phyloP scores from a whole-genome alignment of 106 monocot genomes.

The Triglochin maritima region DNA sequence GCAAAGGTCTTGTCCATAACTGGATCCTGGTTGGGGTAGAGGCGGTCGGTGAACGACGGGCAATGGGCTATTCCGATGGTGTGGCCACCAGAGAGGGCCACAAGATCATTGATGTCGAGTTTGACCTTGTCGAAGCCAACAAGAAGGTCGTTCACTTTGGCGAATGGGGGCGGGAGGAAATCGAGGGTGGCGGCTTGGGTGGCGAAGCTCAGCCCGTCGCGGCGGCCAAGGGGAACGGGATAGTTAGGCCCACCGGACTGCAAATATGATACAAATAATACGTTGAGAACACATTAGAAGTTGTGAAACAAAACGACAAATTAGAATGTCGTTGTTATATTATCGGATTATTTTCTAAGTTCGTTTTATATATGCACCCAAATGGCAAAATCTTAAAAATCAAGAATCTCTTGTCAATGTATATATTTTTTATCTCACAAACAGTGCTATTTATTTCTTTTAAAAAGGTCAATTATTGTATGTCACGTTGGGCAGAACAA shows the following conservation, averaged over 20 bases:
- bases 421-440: no score
- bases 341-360: no score
- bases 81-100: slow-evolving; percentile 38
- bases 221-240: slow-evolving; percentile 14
- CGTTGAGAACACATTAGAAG: no score
- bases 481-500: no score
- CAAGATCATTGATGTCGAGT: slow-evolving; percentile 26
- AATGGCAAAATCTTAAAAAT: neutral
- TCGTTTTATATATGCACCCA: neutral
- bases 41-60: slow-evolving; percentile 41
- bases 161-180: slow-evolving; percentile 16
- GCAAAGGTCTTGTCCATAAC: slow-evolving; percentile 30
- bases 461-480: no score
- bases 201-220: slow-evolving; percentile 32
- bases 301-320: no score
- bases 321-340: no score
- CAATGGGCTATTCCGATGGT: slow-evolving; percentile 37
- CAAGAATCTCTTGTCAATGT: no score
- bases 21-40: slow-evolving; percentile 37
- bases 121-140: neutral
- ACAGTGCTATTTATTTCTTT: no score
- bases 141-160: slow-evolving; percentile 7
- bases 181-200: neutral
- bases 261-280: neutral
- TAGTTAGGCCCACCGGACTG: slow-evolving; percentile 23